Percentiles rank a stretch among this genome's conserved stretches.
Conservation (phyloP, 495 filamentous ascomycete species). For the Cercophora newfieldiana region DNA sequence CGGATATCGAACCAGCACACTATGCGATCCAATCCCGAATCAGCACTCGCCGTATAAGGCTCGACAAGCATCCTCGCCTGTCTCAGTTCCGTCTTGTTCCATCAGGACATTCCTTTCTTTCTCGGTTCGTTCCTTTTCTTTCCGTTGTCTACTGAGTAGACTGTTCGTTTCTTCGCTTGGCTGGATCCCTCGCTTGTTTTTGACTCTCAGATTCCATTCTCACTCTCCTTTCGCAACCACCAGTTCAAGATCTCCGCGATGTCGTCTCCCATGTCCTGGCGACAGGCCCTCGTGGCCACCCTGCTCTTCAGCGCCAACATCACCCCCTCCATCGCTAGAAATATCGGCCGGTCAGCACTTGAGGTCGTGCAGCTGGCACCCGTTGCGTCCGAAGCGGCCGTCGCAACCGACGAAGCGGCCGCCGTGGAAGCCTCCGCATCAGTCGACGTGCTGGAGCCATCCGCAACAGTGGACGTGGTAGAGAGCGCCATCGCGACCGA, state of each 20-base stretch:
- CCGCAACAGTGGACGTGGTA: not conserved
- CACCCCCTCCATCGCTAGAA: constrained; percentile 5
- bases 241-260: constrained; percentile 14
- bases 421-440: not conserved
- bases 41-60: not conserved
- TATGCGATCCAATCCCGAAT: not conserved
- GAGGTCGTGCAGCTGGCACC: not conserved
- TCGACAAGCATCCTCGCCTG: not conserved
- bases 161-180: constrained; percentile 14
- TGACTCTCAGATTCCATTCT: not conserved
- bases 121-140: constrained; percentile 7
- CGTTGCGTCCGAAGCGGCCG: not conserved
- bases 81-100: not conserved
- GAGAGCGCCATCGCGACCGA: constrained; percentile 5
- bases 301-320: constrained; percentile 15
- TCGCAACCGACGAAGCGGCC: not conserved
- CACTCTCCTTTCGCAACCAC: constrained; percentile 9
- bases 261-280: constrained; percentile 19
- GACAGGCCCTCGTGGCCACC: constrained; percentile 26
- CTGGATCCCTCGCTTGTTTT: constrained; percentile 1
- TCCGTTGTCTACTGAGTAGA: constrained; percentile 14
- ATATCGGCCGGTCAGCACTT: not conserved
- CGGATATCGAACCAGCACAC: not conserved
- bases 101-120: constrained; percentile 5
- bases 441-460: not conserved